Evolutionary conservation across 208 protist genomes (phyloP).

Genomic region (Leishmania turanica): DNA sequence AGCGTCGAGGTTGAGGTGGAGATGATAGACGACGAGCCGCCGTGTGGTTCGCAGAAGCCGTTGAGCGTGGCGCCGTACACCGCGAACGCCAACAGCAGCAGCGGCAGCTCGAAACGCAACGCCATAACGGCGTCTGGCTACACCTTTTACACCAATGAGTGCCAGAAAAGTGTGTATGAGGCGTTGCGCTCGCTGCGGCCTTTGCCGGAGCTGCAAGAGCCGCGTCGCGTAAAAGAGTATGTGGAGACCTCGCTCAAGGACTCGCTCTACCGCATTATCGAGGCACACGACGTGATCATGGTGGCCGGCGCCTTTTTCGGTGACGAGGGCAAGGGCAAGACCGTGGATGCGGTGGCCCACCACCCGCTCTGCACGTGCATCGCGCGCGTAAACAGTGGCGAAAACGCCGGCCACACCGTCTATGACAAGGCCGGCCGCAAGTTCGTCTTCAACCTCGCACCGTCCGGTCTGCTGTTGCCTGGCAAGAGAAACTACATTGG

Average conservation of each 20-base stretch:
- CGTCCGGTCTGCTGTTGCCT: conserved; percentile 73
- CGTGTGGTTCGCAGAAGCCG: neutral
- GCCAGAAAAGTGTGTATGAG: conserved; percentile 62
- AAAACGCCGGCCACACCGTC: conserved; percentile 94
- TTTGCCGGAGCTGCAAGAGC: conserved; percentile 78
- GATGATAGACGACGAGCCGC: conserved; percentile 7
- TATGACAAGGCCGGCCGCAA: conserved; percentile 77
- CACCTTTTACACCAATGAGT: conserved; percentile 52
- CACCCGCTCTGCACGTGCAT: conserved; percentile 85
- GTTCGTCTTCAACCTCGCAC: conserved; percentile 93
- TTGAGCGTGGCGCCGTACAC: neutral
- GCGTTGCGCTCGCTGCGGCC: conserved; percentile 45
- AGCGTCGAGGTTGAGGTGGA: conserved; percentile 29
- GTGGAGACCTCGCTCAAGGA: conserved; percentile 69
- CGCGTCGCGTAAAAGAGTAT: conserved; percentile 57
- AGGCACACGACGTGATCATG: conserved; percentile 85
- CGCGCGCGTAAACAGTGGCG: conserved; percentile 91
- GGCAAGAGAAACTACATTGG: conserved; percentile 88
- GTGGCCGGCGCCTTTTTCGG: conserved; percentile 93
- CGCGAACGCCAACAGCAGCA: neutral
- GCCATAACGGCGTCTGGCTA: conserved; percentile 18
- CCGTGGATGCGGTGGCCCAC: conserved; percentile 85
- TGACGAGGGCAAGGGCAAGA: conserved; percentile 94
- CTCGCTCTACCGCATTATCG: conserved; percentile 80
- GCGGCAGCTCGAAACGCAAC: conserved; percentile 9